Evolutionary conservation across 331 rosid species (phyloP), one percentile per base, ranked within the genome.

Genomic region (Malus hybrid): DNA sequence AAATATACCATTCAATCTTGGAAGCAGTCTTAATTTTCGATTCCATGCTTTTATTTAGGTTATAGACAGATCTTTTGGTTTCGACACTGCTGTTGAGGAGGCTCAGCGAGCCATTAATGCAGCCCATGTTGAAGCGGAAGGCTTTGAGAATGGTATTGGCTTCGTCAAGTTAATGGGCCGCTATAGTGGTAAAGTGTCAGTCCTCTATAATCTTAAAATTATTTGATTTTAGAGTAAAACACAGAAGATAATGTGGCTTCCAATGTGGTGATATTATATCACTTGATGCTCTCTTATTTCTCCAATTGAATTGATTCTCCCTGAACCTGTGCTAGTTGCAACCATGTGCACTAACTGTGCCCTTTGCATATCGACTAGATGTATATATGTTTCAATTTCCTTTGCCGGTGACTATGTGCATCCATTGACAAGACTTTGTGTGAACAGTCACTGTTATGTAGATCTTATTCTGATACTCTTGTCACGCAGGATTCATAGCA

Each of bases 41-140:
- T 29, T 10, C 34, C 26, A 6, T 75, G 42, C 34, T 73, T 34
- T 68, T 68, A 29, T 73, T 75, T 78, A 87, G 90, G 79, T 87
- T 39, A 85, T 87, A 56, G 91, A 82, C 80, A 87, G 83, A 76
- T 85, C 91, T 53, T 87, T 87, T 33, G 91, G 87, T 6, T 84
- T 84, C 12, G 88, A 84, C 72, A 84, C 87, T 22, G 88, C 87
- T 0, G 87, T 87, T 22, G 87, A 85, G 82, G 89, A 87, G 80
- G 89, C 91, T 64, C 91, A 85, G 77, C 78, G 87, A 46, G 91
- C 87, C 19, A 87, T 87, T 18, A 79, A 76, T 75, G 91, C 85
- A 29, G 87, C 87, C 24, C 89, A 82, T 34, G 84, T 87, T 67
- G 91, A 87, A 77, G 48, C 87, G 3, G 86, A 79, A 76, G 85